Evolutionary conservation across 805 yeast species (phyloP).

Genomic region (Candida silvicultrix): DNA sequence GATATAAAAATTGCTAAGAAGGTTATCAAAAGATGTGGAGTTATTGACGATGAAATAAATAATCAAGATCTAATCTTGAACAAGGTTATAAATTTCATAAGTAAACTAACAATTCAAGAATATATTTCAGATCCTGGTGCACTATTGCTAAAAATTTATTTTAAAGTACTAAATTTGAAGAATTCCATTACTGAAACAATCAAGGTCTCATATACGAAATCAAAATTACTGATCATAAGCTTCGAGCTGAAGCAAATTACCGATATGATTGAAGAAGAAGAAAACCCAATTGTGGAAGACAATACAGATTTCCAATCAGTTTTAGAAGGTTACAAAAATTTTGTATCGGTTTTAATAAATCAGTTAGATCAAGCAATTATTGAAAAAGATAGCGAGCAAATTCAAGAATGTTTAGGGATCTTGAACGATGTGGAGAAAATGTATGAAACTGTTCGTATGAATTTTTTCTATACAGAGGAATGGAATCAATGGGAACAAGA

Average conservation of each 20-base stretch:
- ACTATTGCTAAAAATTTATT: constrained; percentile 19
- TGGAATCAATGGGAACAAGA: constrained; percentile 7
- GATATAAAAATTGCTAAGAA: constrained; percentile 48
- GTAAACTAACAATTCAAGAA: constrained; percentile 11
- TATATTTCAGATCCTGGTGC: constrained; percentile 20
- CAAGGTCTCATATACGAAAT: constrained; percentile 55
- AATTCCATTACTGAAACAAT: constrained; percentile 45
- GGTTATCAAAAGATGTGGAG: constrained; percentile 46
- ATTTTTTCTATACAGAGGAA: constrained; percentile 27
- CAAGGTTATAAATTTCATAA: constrained; percentile 31
- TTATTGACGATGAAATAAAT: constrained; percentile 32
- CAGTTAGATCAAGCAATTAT: constrained; percentile 53
- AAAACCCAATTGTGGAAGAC: constrained; percentile 15
- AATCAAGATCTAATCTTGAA: constrained; percentile 38
- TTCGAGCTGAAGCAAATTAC: constrained; percentile 44
- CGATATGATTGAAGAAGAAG: constrained; percentile 18
- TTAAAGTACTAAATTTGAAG: constrained; percentile 39
- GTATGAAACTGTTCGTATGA: constrained; percentile 51
- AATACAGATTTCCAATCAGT: constrained; percentile 34
- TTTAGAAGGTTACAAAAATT: constrained; percentile 45
- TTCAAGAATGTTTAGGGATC: constrained; percentile 61
- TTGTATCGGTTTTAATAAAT: constrained; percentile 49
- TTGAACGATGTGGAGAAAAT: constrained; percentile 67
- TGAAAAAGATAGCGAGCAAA: constrained; percentile 46
- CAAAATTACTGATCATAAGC: constrained; percentile 61